phyloP scores from a whole-genome alignment of 2,329 filamentous ascomycete genomes.

The Pseudopyricularia javanii region DNA sequence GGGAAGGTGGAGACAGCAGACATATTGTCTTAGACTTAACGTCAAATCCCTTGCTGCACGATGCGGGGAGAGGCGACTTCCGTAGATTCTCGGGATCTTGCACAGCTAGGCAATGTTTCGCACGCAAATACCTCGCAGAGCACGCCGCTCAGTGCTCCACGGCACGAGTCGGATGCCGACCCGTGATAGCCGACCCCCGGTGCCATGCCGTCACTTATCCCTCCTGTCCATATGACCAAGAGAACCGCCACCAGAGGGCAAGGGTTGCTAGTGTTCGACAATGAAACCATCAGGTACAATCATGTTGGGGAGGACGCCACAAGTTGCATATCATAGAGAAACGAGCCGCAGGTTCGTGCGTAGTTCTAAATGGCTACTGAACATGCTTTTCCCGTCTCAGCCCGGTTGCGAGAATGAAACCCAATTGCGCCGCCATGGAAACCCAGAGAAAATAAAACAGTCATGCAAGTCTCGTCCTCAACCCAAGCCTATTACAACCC shows the following conservation, averaged over 20 bases:
- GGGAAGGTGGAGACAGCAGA: neutral
- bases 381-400: conserved; percentile 1
- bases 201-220: neutral
- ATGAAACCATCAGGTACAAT: neutral
- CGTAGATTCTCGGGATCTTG: neutral
- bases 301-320: neutral
- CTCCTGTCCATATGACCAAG: neutral
- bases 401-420: neutral
- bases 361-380: neutral
- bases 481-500: neutral
- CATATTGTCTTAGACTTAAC: neutral
- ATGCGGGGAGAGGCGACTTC: neutral
- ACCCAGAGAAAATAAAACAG: conserved; percentile 13
- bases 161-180: neutral
- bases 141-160: neutral
- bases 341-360: neutral
- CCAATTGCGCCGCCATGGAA: conserved; percentile 2
- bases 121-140: neutral
- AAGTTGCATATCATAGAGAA: neutral
- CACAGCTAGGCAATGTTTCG: neutral
- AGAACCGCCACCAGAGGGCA: neutral
- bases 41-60: neutral
- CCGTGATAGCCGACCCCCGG: neutral
- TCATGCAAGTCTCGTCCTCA: conserved; percentile 10
- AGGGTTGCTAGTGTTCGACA: neutral